These are phyloP conservation scores for Lecanicillium sp. DNA, from an alignment of 2,329 filamentous ascomycete species.

Conservation along the genomic window DNA sequence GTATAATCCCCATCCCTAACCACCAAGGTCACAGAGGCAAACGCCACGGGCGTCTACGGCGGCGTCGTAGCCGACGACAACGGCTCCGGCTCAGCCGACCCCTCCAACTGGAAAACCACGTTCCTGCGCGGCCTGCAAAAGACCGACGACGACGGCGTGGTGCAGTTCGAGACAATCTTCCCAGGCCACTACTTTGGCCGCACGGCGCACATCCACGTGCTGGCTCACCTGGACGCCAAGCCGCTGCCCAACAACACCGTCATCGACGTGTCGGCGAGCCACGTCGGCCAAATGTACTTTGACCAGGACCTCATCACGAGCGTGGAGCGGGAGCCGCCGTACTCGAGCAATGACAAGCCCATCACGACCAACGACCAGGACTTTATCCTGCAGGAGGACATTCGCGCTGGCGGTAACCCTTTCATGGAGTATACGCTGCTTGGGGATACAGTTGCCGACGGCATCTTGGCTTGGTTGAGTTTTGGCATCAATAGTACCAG, in stretches of 20 bases:
- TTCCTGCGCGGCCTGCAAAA: conserved; percentile 32
- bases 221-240: conserved; percentile 23
- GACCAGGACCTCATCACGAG: conserved; percentile 45
- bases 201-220: conserved; percentile 32
- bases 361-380: conserved; percentile 44
- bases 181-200: conserved; percentile 35
- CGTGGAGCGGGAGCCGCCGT: conserved; percentile 40
- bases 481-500: conserved; percentile 35
- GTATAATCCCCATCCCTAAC: neutral
- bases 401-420: conserved; percentile 44
- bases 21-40: conserved; percentile 4
- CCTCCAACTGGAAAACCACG: conserved; percentile 18
- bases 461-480: conserved; percentile 46
- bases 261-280: conserved; percentile 38
- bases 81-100: conserved; percentile 2
- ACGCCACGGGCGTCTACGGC: conserved; percentile 9
- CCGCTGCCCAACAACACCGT: conserved; percentile 43
- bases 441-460: conserved; percentile 42
- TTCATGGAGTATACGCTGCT: conserved; percentile 50
- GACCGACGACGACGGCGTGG: conserved; percentile 31
- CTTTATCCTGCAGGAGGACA: conserved; percentile 36
- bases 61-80: conserved; percentile 8
- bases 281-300: conserved; percentile 58
- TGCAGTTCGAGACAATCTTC: conserved; percentile 33
- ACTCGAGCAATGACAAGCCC: conserved; percentile 32